phyloP scores from a whole-genome alignment of 2,329 filamentous ascomycete species.

The Exophiala lecanii-corni region DNA sequence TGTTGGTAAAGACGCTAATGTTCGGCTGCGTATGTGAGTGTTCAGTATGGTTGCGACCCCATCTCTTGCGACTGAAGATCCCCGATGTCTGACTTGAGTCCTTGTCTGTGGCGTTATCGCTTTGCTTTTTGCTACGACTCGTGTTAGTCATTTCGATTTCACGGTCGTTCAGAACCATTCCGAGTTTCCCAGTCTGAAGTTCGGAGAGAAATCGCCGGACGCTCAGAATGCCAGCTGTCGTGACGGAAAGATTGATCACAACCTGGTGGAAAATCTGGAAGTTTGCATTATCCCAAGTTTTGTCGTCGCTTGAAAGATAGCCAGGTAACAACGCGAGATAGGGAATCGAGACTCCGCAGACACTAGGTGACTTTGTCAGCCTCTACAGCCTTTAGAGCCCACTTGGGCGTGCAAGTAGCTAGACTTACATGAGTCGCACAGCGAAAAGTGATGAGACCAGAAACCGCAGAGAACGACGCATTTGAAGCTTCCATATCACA shows the following conservation, averaged over 20 bases:
- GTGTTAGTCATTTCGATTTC: slow-evolving; percentile 4
- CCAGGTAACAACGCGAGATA: not conserved
- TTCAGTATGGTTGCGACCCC: not conserved
- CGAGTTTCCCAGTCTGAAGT: slow-evolving; percentile 1
- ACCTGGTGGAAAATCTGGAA: slow-evolving; percentile 3
- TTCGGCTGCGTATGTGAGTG: not conserved
- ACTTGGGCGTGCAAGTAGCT: too few relatives aligned
- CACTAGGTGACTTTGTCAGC: not conserved
- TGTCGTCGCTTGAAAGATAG: slow-evolving; percentile 2
- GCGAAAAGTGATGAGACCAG: slow-evolving; percentile 1
- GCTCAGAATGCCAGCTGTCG: slow-evolving; percentile 1
- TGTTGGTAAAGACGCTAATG: not conserved
- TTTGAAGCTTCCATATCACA: slow-evolving; percentile 28
- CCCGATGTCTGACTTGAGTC: not conserved
- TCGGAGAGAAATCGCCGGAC: slow-evolving; percentile 2
- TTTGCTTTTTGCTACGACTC: not conserved
- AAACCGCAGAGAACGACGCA: slow-evolving; percentile 17
- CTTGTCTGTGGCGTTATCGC: not conserved
- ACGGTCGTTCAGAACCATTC: not conserved
- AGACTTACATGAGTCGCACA: slow-evolving; percentile 2
- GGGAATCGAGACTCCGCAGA: slow-evolving; percentile 1
- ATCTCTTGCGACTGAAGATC: not conserved
- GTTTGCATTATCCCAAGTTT: slow-evolving; percentile 3
- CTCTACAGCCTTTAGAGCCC: too few relatives aligned
- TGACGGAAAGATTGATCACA: slow-evolving; percentile 3